These are phyloP conservation scores for Porphyridium purpureum DNA, from an alignment of 23 red algal genomes.

Conservation along the genomic window DNA sequence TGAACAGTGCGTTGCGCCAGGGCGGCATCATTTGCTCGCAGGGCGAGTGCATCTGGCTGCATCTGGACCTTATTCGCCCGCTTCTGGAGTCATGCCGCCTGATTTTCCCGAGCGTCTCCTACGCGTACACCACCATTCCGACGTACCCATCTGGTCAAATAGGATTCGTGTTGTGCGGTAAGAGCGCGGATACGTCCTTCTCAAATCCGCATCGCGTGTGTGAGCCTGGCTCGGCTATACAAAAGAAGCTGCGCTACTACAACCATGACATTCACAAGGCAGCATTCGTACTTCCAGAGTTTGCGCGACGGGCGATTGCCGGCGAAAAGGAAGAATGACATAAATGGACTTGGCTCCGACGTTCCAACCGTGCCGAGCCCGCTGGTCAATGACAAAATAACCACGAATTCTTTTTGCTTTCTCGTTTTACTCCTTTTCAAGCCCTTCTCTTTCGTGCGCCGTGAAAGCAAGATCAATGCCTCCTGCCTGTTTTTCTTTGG, in stretches of 20 bases:
- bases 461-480: too few relatives aligned
- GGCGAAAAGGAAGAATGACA: background rate
- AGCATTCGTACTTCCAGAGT: conserved; percentile 83
- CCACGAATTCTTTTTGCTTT: too few relatives aligned
- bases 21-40: conserved; percentile 57
- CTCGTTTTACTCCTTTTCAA: too few relatives aligned
- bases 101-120: conserved; percentile 58
- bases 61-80: conserved; percentile 46
- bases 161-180: conserved; percentile 47
- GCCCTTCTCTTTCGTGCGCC: too few relatives aligned
- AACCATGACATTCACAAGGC: conserved; percentile 57
- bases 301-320: conserved; percentile 26
- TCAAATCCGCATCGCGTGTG: conserved; percentile 5
- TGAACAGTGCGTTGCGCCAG: conserved; percentile 21
- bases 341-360: background rate
- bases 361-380: too few relatives aligned
- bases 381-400: too few relatives aligned
- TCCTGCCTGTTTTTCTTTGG: too few relatives aligned
- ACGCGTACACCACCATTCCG: conserved; percentile 73
- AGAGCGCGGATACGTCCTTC: conserved; percentile 7
- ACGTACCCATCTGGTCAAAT: conserved; percentile 97
- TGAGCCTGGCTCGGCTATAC: background rate
- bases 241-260: conserved; percentile 78
- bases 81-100: conserved; percentile 21
- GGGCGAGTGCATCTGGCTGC: conserved; percentile 94